Evolutionary conservation across 768 basidiomycete genomes (phyloP).

Genomic region (Gautieria morchelliformis): DNA sequence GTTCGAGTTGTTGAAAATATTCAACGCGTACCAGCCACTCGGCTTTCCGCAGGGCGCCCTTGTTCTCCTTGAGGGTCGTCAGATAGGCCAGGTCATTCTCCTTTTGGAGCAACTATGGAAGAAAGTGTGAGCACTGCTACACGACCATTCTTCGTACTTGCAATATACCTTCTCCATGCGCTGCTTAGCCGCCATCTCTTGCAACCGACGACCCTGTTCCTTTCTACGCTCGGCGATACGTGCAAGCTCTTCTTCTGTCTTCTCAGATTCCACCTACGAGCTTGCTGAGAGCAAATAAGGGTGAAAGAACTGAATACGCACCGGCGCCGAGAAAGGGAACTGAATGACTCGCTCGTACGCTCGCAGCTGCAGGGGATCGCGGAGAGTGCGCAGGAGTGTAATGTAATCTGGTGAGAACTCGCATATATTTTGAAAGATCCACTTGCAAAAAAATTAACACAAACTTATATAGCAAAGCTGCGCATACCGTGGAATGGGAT

Average conservation of each 20-base stretch:
- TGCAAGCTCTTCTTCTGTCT: slow-evolving; percentile 84
- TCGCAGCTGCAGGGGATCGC: slow-evolving; percentile 55
- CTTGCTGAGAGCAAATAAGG: background rate
- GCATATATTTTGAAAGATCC: slow-evolving; percentile 85
- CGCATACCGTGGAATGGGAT: slow-evolving; percentile 63
- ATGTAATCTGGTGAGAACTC: slow-evolving; percentile 75
- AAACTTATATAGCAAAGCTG: background rate
- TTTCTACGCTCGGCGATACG: slow-evolving; percentile 67
- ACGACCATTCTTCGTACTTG: background rate
- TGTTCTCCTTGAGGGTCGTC: slow-evolving; percentile 51
- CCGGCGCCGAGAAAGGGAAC: slow-evolving; percentile 62
- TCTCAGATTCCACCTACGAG: slow-evolving; percentile 51
- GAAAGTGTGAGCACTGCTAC: background rate
- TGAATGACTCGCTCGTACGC: slow-evolving; percentile 67
- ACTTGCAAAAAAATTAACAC: slow-evolving; percentile 35
- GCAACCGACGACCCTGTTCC: slow-evolving; percentile 81
- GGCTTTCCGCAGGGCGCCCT: slow-evolving; percentile 48
- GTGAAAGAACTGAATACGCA: slow-evolving; percentile 13
- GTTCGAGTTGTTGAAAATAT: background rate
- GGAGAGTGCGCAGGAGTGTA: slow-evolving; percentile 52
- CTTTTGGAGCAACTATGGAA: slow-evolving; percentile 54
- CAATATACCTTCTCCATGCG: slow-evolving; percentile 68
- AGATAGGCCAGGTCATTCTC: slow-evolving; percentile 66
- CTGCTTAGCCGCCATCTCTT: slow-evolving; percentile 83
- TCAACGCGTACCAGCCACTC: slow-evolving; percentile 58